Evolutionary conservation across 345 rosid species (phyloP).

Genomic region (Anacardium occidentale): DNA sequence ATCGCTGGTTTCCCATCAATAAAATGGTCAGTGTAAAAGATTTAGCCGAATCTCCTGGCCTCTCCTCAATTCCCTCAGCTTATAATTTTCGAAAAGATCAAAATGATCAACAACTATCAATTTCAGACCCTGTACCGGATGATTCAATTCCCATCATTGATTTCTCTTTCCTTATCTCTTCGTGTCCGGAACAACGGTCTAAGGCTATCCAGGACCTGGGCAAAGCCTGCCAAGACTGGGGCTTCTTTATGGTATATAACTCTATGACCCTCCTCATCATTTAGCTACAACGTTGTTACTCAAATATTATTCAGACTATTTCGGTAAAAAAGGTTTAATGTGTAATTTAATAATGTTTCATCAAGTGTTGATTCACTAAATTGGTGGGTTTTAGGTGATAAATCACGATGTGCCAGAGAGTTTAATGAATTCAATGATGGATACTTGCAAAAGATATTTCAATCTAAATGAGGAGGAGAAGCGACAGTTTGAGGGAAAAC

Average conservation of each 20-base stretch:
- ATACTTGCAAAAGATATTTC: constrained; percentile 35
- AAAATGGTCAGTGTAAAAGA: constrained; percentile 23
- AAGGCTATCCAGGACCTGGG: constrained; percentile 35
- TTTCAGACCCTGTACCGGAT: constrained; percentile 11
- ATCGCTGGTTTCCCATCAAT: no score
- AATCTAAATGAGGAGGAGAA: constrained; percentile 53
- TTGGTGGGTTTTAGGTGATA: constrained; percentile 31
- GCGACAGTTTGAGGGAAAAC: constrained; percentile 37
- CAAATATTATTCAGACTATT: no score
- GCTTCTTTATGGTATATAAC: constrained; percentile 53
- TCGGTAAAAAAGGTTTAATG: no score
- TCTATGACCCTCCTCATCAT: background rate
- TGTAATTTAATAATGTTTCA: no score
- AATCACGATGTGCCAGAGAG: constrained; percentile 53
- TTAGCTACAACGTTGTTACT: background rate
- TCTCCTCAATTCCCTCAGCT: constrained; percentile 28
- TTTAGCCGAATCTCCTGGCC: constrained; percentile 34
- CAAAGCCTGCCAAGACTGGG: constrained; percentile 59
- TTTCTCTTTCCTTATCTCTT: constrained; percentile 42
- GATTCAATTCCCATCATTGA: constrained; percentile 49
- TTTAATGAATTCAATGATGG: constrained; percentile 33
- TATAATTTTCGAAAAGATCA: constrained; percentile 19
- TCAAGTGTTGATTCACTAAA: no score
- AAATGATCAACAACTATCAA: background rate
- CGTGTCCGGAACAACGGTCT: constrained; percentile 30